phyloP scores from a whole-genome alignment of 768 basidiomycete species.

The Termitomyces sp. region DNA sequence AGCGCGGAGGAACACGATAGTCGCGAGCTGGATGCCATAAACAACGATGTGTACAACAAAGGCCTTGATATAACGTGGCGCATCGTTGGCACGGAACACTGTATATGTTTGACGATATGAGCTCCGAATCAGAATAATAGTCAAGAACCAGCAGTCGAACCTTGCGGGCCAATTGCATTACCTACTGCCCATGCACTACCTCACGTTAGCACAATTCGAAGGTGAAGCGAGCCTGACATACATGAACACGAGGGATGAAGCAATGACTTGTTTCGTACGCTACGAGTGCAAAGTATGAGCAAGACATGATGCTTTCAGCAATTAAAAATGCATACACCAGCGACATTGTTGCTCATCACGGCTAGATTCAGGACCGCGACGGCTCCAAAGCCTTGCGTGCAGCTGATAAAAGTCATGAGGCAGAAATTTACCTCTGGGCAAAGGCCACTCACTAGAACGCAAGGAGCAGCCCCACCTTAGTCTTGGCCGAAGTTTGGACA shows the following conservation, averaged over 20 bases:
- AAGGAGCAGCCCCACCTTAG: constrained; percentile 43
- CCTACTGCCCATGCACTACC: constrained; percentile 46
- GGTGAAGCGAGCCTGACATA: constrained; percentile 13
- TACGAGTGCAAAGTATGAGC: constrained; percentile 6
- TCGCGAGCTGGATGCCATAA: constrained; percentile 39
- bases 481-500: constrained; percentile 34
- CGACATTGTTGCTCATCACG: constrained; percentile 44
- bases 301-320: neutral
- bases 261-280: constrained; percentile 48
- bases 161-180: constrained; percentile 46
- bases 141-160: constrained; percentile 10
- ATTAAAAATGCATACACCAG: constrained; percentile 27
- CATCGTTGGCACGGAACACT: constrained; percentile 44
- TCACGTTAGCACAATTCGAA: neutral
- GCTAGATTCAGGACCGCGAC: constrained; percentile 44
- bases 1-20: constrained; percentile 35
- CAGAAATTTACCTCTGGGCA: neutral
- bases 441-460: constrained; percentile 41
- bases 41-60: constrained; percentile 44
- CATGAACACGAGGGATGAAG: constrained; percentile 46
- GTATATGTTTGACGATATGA: neutral
- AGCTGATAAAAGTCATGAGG: constrained; percentile 21
- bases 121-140: too few relatives aligned
- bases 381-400: constrained; percentile 44
- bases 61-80: constrained; percentile 43